Evolutionary conservation across 345 rosid genomes (phyloP).

Genomic region (Dovyalis caffra): DNA sequence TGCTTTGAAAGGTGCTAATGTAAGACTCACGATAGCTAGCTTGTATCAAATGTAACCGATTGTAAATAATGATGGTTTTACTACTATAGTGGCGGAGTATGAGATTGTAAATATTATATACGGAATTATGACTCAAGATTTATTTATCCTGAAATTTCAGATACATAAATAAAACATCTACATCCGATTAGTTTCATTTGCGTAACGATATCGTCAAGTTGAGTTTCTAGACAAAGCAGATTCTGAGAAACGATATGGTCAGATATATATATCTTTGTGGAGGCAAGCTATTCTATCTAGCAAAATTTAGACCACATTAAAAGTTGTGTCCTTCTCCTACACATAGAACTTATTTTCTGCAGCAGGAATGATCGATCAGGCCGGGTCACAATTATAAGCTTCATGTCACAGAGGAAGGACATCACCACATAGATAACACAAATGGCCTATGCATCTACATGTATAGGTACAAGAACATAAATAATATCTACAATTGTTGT

Average conservation of each 20-base stretch:
- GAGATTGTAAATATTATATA: neutral
- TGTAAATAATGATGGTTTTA: too few relatives aligned
- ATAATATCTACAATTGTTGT: too few relatives aligned
- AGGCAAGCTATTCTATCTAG: neutral
- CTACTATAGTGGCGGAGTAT: neutral
- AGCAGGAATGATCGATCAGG: neutral
- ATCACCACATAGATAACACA: conserved; percentile 5
- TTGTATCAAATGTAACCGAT: neutral
- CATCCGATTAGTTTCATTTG: neutral
- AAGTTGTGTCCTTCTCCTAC: neutral
- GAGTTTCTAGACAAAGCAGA: neutral
- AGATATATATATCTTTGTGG: too few relatives aligned
- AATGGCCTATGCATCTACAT: neutral
- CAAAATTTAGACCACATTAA: too few relatives aligned
- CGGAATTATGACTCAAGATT: neutral
- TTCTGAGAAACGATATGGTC: neutral
- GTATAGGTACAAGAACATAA: neutral
- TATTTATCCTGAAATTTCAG: neutral
- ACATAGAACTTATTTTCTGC: too few relatives aligned
- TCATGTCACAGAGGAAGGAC: neutral
- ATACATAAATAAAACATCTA: too few relatives aligned
- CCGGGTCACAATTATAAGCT: neutral
- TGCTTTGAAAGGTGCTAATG: neutral
- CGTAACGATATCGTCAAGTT: too few relatives aligned
- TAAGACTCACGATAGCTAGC: conserved; percentile 15